phyloP scores from a whole-genome alignment of 495 filamentous ascomycete genomes.

The Aspergillus mulundensis region DNA sequence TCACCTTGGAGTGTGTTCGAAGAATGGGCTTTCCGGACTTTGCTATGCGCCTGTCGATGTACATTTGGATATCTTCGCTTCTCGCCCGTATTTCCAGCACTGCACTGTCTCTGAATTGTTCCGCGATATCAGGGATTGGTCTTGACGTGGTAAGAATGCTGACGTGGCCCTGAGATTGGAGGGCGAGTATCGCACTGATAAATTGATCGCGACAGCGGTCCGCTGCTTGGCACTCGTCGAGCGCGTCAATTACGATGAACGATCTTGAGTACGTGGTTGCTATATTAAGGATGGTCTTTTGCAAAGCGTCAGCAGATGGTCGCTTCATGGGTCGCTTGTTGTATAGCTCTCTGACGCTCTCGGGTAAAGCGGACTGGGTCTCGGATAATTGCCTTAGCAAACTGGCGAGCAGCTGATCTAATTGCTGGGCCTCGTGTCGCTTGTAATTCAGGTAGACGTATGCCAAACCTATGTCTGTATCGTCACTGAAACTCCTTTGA shows the following conservation, averaged over 20 bases:
- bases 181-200: not conserved
- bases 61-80: constrained; percentile 27
- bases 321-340: too few relatives aligned
- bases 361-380: too few relatives aligned
- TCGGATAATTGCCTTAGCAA: too few relatives aligned
- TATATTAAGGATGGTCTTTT: too few relatives aligned
- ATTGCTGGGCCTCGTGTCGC: too few relatives aligned
- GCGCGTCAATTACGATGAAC: constrained; percentile 43
- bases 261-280: constrained; percentile 7
- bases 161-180: constrained; percentile 1
- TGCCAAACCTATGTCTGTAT: too few relatives aligned
- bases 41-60: constrained; percentile 18
- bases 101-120: constrained; percentile 5
- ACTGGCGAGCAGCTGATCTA: too few relatives aligned
- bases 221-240: constrained; percentile 25
- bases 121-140: constrained; percentile 12
- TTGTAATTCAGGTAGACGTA: too few relatives aligned
- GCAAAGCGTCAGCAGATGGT: too few relatives aligned
- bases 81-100: constrained; percentile 26
- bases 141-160: constrained; percentile 28
- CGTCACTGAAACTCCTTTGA: too few relatives aligned
- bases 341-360: too few relatives aligned
- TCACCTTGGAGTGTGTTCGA: not conserved
- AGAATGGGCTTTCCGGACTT: not conserved
- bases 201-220: constrained; percentile 8